These are phyloP conservation scores for Micractinium sp. DNA, from an alignment of 139 green algal species.

Conservation along the genomic window DNA sequence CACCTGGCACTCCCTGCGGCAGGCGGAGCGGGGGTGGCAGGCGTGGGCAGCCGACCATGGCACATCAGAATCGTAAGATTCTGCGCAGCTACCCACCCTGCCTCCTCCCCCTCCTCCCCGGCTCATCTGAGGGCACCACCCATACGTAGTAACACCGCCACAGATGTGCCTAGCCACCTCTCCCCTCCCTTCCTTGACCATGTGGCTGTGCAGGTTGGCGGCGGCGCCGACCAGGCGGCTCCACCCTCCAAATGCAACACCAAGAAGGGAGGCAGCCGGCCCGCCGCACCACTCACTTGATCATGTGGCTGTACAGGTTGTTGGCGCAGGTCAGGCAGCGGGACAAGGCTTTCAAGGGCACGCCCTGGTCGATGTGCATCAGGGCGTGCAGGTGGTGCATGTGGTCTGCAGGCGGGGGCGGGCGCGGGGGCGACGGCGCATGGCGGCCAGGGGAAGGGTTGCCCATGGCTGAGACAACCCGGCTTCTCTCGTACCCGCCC, in stretches of 20 bases:
- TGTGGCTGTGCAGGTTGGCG: neutral
- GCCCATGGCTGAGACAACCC: too few species aligned
- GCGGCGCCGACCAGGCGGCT: too few species aligned
- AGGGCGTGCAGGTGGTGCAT: conserved; percentile 7
- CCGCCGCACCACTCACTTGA: conserved; percentile 16
- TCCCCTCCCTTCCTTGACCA: neutral
- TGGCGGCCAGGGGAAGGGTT: too few species aligned
- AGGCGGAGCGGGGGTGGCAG: neutral
- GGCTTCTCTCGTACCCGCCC: too few species aligned
- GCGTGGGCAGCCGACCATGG: too few species aligned
- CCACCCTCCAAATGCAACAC: too few species aligned
- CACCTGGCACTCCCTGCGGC: neutral
- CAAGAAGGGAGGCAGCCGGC: too few species aligned
- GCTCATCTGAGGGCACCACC: too few species aligned
- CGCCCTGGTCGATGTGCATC: neutral
- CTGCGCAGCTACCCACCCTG: too few species aligned
- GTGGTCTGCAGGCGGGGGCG: neutral
- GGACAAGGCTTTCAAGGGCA: neutral
- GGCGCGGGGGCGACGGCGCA: neutral
- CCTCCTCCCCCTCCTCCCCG: too few species aligned
- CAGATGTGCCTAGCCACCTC: neutral
- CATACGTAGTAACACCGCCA: too few species aligned
- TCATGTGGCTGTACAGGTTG: conserved; percentile 12
- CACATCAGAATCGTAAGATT: too few species aligned
- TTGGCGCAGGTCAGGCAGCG: neutral